phyloP scores from a whole-genome alignment of 768 basidiomycete species.

The Tricholoma hemisulphureum region DNA sequence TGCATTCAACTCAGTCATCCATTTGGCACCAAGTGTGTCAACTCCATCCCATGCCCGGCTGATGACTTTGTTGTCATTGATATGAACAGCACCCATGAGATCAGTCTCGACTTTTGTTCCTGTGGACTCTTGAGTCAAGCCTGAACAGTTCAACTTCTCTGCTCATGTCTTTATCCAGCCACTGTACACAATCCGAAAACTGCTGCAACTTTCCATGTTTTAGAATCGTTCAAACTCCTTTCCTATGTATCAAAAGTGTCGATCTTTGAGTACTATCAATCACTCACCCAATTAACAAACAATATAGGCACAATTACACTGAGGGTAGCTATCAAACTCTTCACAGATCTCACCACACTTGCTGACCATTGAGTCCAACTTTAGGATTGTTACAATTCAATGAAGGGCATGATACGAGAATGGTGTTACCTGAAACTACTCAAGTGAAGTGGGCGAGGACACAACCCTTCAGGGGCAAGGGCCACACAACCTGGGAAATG shows the following conservation, averaged over 20 bases:
- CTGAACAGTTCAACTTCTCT: neutral
- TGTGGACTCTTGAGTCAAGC: neutral
- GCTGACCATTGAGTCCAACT: neutral
- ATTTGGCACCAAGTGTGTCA: neutral
- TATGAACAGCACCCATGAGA: neutral
- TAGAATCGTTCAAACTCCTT: neutral
- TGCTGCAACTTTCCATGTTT: neutral
- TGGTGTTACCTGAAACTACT: neutral
- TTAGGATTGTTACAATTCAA: neutral
- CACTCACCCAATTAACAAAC: neutral
- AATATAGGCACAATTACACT: neutral
- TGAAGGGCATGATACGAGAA: neutral
- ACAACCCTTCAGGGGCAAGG: neutral
- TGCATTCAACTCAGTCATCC: neutral
- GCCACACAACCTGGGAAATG: no score
- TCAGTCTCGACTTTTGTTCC: neutral
- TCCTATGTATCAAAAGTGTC: neutral
- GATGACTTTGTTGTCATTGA: neutral
- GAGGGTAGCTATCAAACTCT: neutral
- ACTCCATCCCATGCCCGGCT: neutral
- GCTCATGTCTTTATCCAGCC: neutral
- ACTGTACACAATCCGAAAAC: neutral
- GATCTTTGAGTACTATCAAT: neutral
- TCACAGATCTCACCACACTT: neutral
- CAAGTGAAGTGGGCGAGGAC: neutral